phyloP scores from a whole-genome alignment of 2,329 filamentous ascomycete genomes.

The Epichloe festucae region DNA sequence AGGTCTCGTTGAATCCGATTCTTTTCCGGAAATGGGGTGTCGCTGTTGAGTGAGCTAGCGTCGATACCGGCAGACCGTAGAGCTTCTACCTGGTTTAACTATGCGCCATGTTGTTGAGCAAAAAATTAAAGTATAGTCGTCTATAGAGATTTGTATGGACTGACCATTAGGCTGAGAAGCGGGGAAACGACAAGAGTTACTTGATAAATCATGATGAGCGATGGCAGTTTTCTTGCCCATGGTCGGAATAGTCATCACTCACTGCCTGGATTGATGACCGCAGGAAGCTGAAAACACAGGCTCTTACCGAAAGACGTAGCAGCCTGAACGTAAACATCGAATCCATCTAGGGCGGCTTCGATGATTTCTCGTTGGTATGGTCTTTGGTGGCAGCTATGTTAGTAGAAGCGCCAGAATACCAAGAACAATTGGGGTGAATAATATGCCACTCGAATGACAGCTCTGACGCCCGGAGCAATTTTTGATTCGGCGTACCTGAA shows the following conservation, averaged over 20 bases:
- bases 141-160: slow-evolving; percentile 2
- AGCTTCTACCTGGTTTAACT: slow-evolving; percentile 87
- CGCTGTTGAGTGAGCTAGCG: slow-evolving; percentile 79
- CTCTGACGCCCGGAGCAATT: background rate
- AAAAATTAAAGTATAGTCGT: too few relatives aligned
- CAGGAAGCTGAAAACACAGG: slow-evolving; percentile 83
- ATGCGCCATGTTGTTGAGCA: background rate
- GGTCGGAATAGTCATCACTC: slow-evolving; percentile 22
- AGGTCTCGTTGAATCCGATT: slow-evolving; percentile 66
- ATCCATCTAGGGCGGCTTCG: slow-evolving; percentile 60
- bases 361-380: slow-evolving; percentile 84
- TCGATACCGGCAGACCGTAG: slow-evolving; percentile 61
- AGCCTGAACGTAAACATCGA: slow-evolving; percentile 90
- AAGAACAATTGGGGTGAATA: background rate
- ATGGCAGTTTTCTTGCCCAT: background rate
- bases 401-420: background rate
- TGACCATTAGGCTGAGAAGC: slow-evolving; percentile 75
- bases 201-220: slow-evolving; percentile 19
- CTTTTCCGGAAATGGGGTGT: slow-evolving; percentile 52
- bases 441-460: background rate
- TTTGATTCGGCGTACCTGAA: slow-evolving; percentile 44
- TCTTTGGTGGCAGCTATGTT: slow-evolving; percentile 33
- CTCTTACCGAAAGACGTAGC: slow-evolving; percentile 88
- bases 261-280: slow-evolving; percentile 78
- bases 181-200: slow-evolving; percentile 87